Base-by-base conservation (phyloP, 1,284 basidiomycete species). In the Tilletia indica region DNA sequence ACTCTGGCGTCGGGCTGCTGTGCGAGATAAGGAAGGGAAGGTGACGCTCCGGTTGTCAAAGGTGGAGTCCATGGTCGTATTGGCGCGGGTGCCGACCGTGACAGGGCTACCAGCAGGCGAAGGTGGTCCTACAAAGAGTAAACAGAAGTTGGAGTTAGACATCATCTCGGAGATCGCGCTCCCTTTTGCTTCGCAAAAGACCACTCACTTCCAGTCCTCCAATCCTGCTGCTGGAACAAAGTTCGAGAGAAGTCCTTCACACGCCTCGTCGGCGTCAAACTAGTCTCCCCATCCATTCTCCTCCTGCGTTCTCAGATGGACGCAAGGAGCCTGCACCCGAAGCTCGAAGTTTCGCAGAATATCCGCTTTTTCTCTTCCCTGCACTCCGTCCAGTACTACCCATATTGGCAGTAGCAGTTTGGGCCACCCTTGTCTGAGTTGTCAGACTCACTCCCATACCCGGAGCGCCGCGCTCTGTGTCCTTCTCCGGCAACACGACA, bases 161-260 rank as follows among this genome's bases (percentile, higher is more conserved):
- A 38, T 16, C 6, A 31, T 31, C 9, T 16, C 31, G 8, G 2
- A 19, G 36, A 19, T 9, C 34, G 34, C 12, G 21, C 36, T 42
- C 9, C 34, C 34, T 4, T 8, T 14, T 36, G 19, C 8, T 8
- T 38, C 25, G 25, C 25, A 31, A 31, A 31, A 31, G 25, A 31
- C 25, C 0, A 39, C 61, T 64, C 36, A 4, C 80, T 79, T 36
- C 80, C 80, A 5, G 80, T 81, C 49, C 80, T 79, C 67, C 79
- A 71, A 70, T 81, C 80, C 51, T 79, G 78, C 70, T 81, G 79
- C 70, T 81, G 80, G 0, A 79, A 79, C 51, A 81, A 81, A 1
- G 79, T 81, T 42, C 80, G 74, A 5, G 73, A 69, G 14, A 81
- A 69, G 63, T 70, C 72, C 31, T 68, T 71, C 16, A 34, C 61